Base-by-base conservation (phyloP, 768 basidiomycete genomes). In the Boletus huronensis region DNA sequence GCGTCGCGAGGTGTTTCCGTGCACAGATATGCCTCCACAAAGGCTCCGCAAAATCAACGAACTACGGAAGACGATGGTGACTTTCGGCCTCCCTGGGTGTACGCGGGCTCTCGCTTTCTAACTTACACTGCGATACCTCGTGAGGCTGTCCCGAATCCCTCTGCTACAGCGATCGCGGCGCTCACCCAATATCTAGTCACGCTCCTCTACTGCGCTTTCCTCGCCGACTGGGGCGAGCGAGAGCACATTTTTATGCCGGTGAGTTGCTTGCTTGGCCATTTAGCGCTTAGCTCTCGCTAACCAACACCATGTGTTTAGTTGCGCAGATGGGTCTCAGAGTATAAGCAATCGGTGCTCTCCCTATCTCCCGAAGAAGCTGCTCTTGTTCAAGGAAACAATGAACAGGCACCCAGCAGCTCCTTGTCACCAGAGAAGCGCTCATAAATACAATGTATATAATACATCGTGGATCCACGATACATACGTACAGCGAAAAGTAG, bases 221-320 rank as follows among this genome's bases (percentile, higher is more conserved):
- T 83, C 52, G 79, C 81, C 48, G 84, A 88, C 65, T 88, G 81
- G 67, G 86, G 86, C 4, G 82, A 85, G n/a, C 73, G 75, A 44
- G 86, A 88, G 23, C 85, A 88, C 65, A 82, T 87, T 26, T 88
- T 86, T 67, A 79, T 77, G 67, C 82, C 83, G 23, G 85, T 87
- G 58, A 65, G 82, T 75, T 32, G 54, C 39, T 41, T 48, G 41
- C 29, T 40, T 35, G n/a, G 17, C 28, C 38, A 32, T 45, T 21
- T 45, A 19, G 6, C 31, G 31, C 13, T 32, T 9, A 9, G 14
- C 17, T 48, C 26, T 25, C n/a, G n/a, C 48, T 46, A 42, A 50
- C 46, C 46, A 41, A 50, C 45, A 35, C 39, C 31, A 5, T 36
- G 6, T 29, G 19, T 53, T 36, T 53, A 87, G 84, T 68, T 79